Percentiles rank a stretch among this genome's conserved stretches.
phyloP scores from a whole-genome alignment of 106 monocot genomes.

The Allium fistulosum region DNA sequence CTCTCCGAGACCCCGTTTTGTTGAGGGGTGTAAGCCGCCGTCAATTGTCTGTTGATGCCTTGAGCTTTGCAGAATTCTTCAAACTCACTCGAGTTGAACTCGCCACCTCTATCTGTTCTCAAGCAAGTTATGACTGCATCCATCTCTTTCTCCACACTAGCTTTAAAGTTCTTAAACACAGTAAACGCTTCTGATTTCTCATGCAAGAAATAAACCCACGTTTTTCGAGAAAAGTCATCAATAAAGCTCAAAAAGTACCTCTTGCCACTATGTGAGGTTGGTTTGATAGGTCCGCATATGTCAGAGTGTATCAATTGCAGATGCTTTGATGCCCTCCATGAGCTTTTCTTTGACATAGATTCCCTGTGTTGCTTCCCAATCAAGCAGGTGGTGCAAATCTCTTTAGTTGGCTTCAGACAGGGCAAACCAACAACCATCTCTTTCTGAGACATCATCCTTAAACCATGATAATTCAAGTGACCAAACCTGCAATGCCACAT shows the following conservation, averaged over 20 bases:
- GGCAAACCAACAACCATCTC: too few species aligned
- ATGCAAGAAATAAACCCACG: slow-evolving; percentile 6
- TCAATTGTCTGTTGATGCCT: slow-evolving; percentile 5
- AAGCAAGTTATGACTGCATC: neutral
- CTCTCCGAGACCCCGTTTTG: slow-evolving; percentile 4
- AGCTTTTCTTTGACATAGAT: neutral
- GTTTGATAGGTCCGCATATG: slow-evolving; percentile 5
- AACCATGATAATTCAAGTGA: neutral
- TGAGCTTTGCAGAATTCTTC: neutral
- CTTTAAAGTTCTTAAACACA: slow-evolving; percentile 3
- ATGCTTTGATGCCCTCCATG: neutral
- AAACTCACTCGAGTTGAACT: slow-evolving; percentile 6
- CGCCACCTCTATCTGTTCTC: slow-evolving; percentile 1
- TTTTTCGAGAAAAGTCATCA: slow-evolving; percentile 6
- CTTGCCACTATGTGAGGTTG: slow-evolving; percentile 2
- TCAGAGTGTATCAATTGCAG: slow-evolving; percentile 4
- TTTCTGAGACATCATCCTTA: neutral
- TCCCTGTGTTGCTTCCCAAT: too few species aligned
- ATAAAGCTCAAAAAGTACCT: slow-evolving; percentile 1
- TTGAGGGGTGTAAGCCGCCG: slow-evolving; percentile 5
- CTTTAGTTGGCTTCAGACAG: too few species aligned
- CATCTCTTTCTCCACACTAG: slow-evolving; percentile 8
- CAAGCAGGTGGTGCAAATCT: too few species aligned
- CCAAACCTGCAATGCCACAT: slow-evolving; percentile 9
- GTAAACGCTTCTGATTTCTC: slow-evolving; percentile 7